Conservation (phyloP, 805 yeast species). For the Helenozyma baotianmanensis region DNA sequence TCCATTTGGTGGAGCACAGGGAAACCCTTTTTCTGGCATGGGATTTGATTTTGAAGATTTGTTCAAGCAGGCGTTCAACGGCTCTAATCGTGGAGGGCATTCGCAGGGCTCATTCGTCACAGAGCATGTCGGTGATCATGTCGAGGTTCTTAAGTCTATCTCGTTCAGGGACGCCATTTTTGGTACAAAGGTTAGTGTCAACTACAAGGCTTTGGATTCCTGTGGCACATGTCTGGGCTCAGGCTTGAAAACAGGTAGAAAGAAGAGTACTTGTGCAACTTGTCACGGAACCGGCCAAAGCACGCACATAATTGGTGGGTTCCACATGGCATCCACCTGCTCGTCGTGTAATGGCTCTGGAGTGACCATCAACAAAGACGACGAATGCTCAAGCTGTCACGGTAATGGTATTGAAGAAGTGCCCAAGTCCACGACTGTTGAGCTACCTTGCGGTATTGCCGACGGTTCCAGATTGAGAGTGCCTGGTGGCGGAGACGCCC, state of each 20-base stretch:
- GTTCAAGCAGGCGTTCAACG: slow-evolving; percentile 47
- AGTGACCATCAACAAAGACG: slow-evolving; percentile 59
- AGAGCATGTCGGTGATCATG: slow-evolving; percentile 84
- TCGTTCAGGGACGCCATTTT: slow-evolving; percentile 83
- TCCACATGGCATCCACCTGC: slow-evolving; percentile 96
- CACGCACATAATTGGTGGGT: slow-evolving; percentile 85
- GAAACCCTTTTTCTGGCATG: slow-evolving; percentile 54
- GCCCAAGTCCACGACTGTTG: slow-evolving; percentile 69
- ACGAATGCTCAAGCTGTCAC: slow-evolving; percentile 75
- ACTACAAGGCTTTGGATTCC: slow-evolving; percentile 67
- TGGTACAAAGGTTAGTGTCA: slow-evolving; percentile 64
- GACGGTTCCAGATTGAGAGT: slow-evolving; percentile 85
- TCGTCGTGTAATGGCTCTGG: slow-evolving; percentile 85
- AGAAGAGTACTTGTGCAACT: slow-evolving; percentile 71
- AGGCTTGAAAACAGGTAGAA: slow-evolving; percentile 75
- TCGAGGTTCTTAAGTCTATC: slow-evolving; percentile 72
- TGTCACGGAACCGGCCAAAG: slow-evolving; percentile 95
- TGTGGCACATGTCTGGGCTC: slow-evolving; percentile 81
- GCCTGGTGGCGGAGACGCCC: slow-evolving; percentile 87
- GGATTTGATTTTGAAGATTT: slow-evolving; percentile 44
- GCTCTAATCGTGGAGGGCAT: slow-evolving; percentile 29
- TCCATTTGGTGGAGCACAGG: slow-evolving; percentile 35
- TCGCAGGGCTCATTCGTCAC: slow-evolving; percentile 46
- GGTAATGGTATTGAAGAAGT: slow-evolving; percentile 81
- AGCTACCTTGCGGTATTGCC: slow-evolving; percentile 81